Evolutionary conservation across 179 eudicot genomes (phyloP).

Genomic region (Corrigiola litoralis): DNA sequence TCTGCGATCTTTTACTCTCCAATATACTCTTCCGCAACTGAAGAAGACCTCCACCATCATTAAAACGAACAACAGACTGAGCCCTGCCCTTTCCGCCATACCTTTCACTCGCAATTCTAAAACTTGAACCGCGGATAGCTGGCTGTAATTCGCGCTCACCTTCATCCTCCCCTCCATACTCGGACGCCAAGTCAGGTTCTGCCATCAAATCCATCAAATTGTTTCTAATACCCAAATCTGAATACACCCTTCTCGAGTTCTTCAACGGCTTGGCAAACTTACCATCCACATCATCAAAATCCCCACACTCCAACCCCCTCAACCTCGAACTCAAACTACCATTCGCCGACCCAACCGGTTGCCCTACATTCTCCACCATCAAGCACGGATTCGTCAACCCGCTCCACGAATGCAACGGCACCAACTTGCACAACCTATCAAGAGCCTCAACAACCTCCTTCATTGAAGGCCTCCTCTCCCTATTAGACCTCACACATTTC

Average conservation of each 20-base stretch:
- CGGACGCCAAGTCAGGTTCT: conserved; percentile 36
- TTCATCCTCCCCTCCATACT: conserved; percentile 30
- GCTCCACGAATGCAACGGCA: conserved; percentile 72
- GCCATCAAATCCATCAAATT: conserved; percentile 85
- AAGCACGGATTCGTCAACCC: conserved; percentile 69
- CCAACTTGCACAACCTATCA: conserved; percentile 45
- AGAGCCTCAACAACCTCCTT: conserved; percentile 60
- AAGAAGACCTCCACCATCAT: conserved; percentile 17
- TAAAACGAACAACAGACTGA: conserved; percentile 12
- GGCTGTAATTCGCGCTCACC: conserved; percentile 22
- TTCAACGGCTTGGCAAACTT: conserved; percentile 29
- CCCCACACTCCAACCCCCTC: conserved; percentile 38
- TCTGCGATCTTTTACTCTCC: conserved; percentile 10
- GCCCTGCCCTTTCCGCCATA: conserved; percentile 20
- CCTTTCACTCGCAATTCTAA: conserved; percentile 31
- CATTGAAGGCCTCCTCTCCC: conserved; percentile 88
- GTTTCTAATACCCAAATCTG: conserved; percentile 75
- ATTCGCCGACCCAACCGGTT: conserved; percentile 39
- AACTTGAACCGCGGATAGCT: conserved; percentile 28
- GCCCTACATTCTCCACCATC: conserved; percentile 74
- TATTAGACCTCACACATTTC: conserved; percentile 81
- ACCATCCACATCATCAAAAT: conserved; percentile 34
- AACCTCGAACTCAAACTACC: conserved; percentile 26
- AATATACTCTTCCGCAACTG: conserved; percentile 24
- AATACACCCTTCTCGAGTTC: conserved; percentile 62